phyloP scores from a whole-genome alignment of 192 early-diverging fungal species.

The Coemansia sp. region DNA sequence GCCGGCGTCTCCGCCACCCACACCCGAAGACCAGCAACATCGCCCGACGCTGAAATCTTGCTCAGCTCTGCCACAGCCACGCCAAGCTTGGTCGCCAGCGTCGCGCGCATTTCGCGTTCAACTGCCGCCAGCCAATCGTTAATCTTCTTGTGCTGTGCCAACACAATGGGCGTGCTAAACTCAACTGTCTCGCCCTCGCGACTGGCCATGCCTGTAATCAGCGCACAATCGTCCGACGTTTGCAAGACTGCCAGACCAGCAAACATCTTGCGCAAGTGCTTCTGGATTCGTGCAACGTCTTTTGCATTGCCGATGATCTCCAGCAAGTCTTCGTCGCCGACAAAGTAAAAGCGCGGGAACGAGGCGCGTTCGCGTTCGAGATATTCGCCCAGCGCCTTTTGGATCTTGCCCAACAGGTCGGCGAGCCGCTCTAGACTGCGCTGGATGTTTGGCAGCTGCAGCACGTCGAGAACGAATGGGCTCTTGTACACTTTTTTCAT shows the following conservation, averaged over 20 bases:
- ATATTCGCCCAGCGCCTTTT: conserved; percentile 98
- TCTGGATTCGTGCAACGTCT: conserved; percentile 92
- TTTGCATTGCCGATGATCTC: conserved; percentile 99
- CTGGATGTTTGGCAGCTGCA: conserved; percentile 90
- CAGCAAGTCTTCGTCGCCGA: conserved; percentile 99
- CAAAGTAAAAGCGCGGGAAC: conserved; percentile 99
- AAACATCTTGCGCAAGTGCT: conserved; percentile 99
- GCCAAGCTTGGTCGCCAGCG: conserved; percentile 75
- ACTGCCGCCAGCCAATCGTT: conserved; percentile 96
- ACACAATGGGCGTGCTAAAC: conserved; percentile 75
- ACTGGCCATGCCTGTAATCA: conserved; percentile 83
- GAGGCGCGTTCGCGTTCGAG: conserved; percentile 93
- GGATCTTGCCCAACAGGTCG: conserved; percentile 91
- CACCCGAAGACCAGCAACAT: conserved; percentile 59
- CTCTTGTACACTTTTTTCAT: conserved; percentile 99
- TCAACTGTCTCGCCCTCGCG: conserved; percentile 88
- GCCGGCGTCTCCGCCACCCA: conserved; percentile 92
- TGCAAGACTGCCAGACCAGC: conserved; percentile 85
- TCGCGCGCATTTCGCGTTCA: conserved; percentile 91
- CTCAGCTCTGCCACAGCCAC: conserved; percentile 72
- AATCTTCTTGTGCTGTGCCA: conserved; percentile 85
- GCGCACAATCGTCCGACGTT: conserved; percentile 74
- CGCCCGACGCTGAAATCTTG: conserved; percentile 58
- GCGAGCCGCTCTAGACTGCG: conserved; percentile 93
- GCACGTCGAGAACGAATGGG: conserved; percentile 92